Evolutionary conservation across 108 stramenopile species (phyloP).

Genomic region (Pseudonitzschia multiseries): DNA sequence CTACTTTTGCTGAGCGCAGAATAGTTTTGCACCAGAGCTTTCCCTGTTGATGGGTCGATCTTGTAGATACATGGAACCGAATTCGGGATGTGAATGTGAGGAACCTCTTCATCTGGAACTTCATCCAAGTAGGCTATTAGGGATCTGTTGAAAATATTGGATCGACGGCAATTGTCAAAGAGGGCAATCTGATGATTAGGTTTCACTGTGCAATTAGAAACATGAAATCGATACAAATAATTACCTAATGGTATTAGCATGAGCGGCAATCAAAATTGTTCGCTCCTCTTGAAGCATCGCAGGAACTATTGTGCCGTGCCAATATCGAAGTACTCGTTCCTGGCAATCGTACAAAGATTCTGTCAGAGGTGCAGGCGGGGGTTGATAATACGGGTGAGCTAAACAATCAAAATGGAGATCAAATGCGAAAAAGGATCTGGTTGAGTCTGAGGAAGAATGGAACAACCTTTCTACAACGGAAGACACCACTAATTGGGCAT

Average conservation of each 20-base stretch:
- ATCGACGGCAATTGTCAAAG: background rate
- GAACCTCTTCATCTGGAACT: slow-evolving; percentile 41
- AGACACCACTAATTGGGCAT: background rate
- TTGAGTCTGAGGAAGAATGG: background rate
- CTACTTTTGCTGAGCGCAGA: slow-evolving; percentile 13
- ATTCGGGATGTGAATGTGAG: slow-evolving; percentile 53
- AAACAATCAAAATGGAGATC: background rate
- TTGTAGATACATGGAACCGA: slow-evolving; percentile 52
- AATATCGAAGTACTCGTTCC: slow-evolving; percentile 30
- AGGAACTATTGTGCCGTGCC: slow-evolving; percentile 23
- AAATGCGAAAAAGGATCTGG: background rate
- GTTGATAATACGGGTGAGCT: slow-evolving; percentile 28
- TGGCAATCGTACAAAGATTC: slow-evolving; percentile 39
- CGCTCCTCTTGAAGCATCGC: slow-evolving; percentile 19
- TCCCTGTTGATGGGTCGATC: slow-evolving; percentile 24
- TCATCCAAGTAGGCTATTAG: slow-evolving; percentile 57
- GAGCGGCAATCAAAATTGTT: slow-evolving; percentile 49
- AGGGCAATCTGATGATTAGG: background rate
- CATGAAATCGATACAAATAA: background rate
- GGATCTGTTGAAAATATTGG: slow-evolving; percentile 21
- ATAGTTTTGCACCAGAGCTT: background rate
- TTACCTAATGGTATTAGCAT: slow-evolving; percentile 41
- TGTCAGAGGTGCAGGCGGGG: slow-evolving; percentile 41
- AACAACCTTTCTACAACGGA: background rate
- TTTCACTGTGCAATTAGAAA: background rate